Evolutionary conservation across 2,329 filamentous ascomycete species (phyloP).

Genomic region (Neofusicoccum parvum): DNA sequence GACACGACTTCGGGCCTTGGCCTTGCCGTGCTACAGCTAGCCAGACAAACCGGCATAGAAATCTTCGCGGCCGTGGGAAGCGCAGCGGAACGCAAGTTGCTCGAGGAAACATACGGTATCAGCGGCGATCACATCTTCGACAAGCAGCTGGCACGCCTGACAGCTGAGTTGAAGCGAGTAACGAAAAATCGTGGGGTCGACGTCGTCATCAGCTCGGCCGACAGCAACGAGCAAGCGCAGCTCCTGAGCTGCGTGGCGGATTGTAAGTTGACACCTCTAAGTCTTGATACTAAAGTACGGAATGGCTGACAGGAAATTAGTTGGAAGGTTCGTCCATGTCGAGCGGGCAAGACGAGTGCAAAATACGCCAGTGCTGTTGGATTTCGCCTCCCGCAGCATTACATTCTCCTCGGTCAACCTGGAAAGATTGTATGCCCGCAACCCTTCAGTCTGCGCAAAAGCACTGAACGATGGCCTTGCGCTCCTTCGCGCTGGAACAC

Average conservation of each 20-base stretch:
- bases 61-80: slow-evolving; percentile 23
- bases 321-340: too few relatives aligned
- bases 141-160: not conserved
- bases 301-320: too few relatives aligned
- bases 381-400: not conserved
- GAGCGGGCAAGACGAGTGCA: too few relatives aligned
- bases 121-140: slow-evolving; percentile 2
- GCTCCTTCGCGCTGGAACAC: too few relatives aligned
- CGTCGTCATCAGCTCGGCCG: not conserved
- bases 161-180: too few relatives aligned
- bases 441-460: not conserved
- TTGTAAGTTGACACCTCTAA: too few relatives aligned
- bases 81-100: slow-evolving; percentile 15
- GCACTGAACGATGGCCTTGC: too few relatives aligned
- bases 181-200: slow-evolving; percentile 17
- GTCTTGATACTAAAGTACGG: too few relatives aligned
- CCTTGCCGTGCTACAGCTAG: slow-evolving; percentile 23
- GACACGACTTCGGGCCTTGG: slow-evolving; percentile 24
- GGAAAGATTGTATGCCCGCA: not conserved
- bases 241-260: not conserved
- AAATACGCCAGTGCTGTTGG: not conserved
- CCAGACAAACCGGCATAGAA: slow-evolving; percentile 12
- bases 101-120: not conserved
- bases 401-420: not conserved
- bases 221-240: not conserved